Evolutionary conservation across 768 basidiomycete genomes (phyloP).

Genomic region (Boletus reticulatus): DNA sequence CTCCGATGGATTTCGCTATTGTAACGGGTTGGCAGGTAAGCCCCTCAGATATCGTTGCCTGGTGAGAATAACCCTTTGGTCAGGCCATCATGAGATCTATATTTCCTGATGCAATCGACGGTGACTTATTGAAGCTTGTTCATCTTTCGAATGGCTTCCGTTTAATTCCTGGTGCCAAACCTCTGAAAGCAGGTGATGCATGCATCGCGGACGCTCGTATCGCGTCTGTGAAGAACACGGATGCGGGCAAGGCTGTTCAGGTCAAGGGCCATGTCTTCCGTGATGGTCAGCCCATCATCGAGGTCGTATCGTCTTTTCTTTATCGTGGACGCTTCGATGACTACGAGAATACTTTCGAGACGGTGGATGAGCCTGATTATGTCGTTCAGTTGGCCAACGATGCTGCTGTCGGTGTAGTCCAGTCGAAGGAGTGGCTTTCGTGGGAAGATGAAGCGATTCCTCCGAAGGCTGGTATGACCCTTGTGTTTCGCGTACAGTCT

Average conservation of each 20-base stretch:
- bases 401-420: slow-evolving; percentile 83
- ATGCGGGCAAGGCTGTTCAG: slow-evolving; percentile 90
- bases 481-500: slow-evolving; percentile 89
- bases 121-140: slow-evolving; percentile 92
- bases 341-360: slow-evolving; percentile 95
- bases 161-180: slow-evolving; percentile 72
- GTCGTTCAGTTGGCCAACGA: slow-evolving; percentile 70
- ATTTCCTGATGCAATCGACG: slow-evolving; percentile 90
- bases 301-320: slow-evolving; percentile 93
- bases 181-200: slow-evolving; percentile 81
- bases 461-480: slow-evolving; percentile 72
- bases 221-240: slow-evolving; percentile 83
- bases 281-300: slow-evolving; percentile 77
- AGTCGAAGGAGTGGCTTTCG: slow-evolving; percentile 97
- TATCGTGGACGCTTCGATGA: slow-evolving; percentile 95
- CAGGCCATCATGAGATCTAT: slow-evolving; percentile 99
- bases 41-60: slow-evolving; percentile 3
- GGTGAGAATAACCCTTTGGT: slow-evolving; percentile 7
- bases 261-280: slow-evolving; percentile 85
- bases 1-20: slow-evolving; percentile 99
- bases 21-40: slow-evolving; percentile 97
- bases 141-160: slow-evolving; percentile 98
- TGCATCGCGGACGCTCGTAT: slow-evolving; percentile 90
- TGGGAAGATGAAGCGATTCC: slow-evolving; percentile 86
- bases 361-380: slow-evolving; percentile 87